A percentile compares a stretch with the other conserved stretches of the same genome.
These are phyloP conservation scores for Heritiera littoralis DNA, from an alignment of 345 rosid genomes.

Conservation along the genomic window DNA sequence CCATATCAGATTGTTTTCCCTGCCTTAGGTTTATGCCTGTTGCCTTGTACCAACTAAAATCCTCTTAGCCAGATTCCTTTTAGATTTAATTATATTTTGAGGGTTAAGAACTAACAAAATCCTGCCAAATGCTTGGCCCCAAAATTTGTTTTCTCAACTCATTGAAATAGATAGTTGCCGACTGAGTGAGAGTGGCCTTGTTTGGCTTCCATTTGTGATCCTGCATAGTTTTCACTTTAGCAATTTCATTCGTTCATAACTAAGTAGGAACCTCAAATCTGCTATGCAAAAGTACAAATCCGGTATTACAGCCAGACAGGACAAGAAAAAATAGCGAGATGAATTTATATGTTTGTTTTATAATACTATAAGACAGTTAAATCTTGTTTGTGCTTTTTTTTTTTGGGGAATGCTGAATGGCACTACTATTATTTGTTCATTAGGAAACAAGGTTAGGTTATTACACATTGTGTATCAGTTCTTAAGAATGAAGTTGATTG, in stretches of 20 bases:
- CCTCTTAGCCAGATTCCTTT: neutral
- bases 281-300: neutral
- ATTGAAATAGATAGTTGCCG: neutral
- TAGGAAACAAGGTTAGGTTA: neutral
- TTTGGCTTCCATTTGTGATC: neutral
- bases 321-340: neutral
- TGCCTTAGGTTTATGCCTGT: neutral
- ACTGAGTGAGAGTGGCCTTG: neutral
- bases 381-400: neutral
- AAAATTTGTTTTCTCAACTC: neutral
- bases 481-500: no score
- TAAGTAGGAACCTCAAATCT: neutral
- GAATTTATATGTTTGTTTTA: neutral
- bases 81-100: neutral
- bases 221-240: neutral
- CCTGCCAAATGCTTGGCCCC: neutral
- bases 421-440: neutral
- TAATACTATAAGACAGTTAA: neutral
- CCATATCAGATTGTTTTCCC: neutral
- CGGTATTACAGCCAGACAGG: neutral
- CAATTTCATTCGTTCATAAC: conserved; percentile 7
- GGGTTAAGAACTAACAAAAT: neutral
- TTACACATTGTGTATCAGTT: no score
- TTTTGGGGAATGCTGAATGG: neutral
- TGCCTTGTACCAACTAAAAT: neutral